These are phyloP conservation scores for Ogataea polymorpha DNA, from an alignment of 805 yeast genomes.

Conservation along the genomic window DNA sequence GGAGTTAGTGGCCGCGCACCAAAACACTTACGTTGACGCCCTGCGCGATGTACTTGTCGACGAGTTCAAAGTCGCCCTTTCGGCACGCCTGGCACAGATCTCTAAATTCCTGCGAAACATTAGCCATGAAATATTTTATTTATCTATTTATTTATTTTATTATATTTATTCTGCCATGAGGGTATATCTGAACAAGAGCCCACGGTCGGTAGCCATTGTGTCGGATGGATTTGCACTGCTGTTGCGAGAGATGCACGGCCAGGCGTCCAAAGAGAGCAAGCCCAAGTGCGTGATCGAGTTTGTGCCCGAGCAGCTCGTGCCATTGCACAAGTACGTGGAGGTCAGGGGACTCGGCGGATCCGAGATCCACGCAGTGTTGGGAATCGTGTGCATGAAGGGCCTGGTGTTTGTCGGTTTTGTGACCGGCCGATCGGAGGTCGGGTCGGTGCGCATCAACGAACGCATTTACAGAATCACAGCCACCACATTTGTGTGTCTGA, in stretches of 20 bases:
- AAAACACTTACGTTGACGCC: slow-evolving; percentile 44
- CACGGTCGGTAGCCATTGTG: slow-evolving; percentile 67
- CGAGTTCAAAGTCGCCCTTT: slow-evolving; percentile 63
- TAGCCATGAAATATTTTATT: background rate
- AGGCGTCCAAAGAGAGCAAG: slow-evolving; percentile 23
- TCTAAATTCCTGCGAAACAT: slow-evolving; percentile 32
- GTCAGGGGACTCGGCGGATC: slow-evolving; percentile 25
- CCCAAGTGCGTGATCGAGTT: slow-evolving; percentile 52
- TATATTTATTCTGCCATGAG: slow-evolving; percentile 40
- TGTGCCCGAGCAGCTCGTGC: slow-evolving; percentile 40
- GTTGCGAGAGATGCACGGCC: slow-evolving; percentile 44
- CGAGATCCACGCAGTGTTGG: slow-evolving; percentile 52
- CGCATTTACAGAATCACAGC: slow-evolving; percentile 51
- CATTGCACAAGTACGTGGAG: slow-evolving; percentile 41
- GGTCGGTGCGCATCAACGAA: slow-evolving; percentile 56
- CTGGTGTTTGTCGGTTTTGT: slow-evolving; percentile 57
- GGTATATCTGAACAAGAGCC: slow-evolving; percentile 58
- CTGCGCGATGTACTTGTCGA: slow-evolving; percentile 50
- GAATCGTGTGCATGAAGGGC: slow-evolving; percentile 54
- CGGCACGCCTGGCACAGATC: slow-evolving; percentile 67
- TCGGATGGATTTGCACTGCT: slow-evolving; percentile 58
- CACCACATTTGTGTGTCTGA: slow-evolving; percentile 64
- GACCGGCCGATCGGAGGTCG: slow-evolving; percentile 52
- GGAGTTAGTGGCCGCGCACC: background rate
- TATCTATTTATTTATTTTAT: background rate